These are phyloP conservation scores for Xylariaceae sp. DNA, from an alignment of 2,329 filamentous ascomycete species.

Conservation along the genomic window DNA sequence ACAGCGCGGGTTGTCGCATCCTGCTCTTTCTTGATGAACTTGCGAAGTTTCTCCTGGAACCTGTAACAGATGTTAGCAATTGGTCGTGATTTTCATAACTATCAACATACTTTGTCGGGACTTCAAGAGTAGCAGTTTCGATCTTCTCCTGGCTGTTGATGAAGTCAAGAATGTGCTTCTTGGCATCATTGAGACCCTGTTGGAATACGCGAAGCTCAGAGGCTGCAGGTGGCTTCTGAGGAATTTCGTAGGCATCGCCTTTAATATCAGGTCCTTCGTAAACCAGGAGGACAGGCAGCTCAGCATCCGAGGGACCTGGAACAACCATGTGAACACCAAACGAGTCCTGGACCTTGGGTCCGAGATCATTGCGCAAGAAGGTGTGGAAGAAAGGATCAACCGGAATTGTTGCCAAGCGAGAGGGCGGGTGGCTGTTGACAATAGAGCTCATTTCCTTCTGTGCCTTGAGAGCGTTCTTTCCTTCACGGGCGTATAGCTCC, in stretches of 20 bases:
- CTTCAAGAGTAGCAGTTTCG: conserved; percentile 47
- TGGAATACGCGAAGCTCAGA: conserved; percentile 50
- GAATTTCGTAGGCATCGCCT: conserved; percentile 46
- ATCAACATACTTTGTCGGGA: conserved; percentile 48
- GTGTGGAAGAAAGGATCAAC: conserved; percentile 77
- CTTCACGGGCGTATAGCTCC: conserved; percentile 83
- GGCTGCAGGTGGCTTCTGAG: conserved; percentile 48
- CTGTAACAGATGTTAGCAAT: conserved; percentile 33
- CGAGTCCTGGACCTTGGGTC: conserved; percentile 58
- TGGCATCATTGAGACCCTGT: conserved; percentile 50
- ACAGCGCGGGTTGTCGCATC: conserved; percentile 44
- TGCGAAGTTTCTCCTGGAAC: conserved; percentile 58
- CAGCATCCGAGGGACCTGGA: conserved; percentile 56
- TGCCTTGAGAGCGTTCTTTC: conserved; percentile 73
- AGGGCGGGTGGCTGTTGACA: conserved; percentile 67
- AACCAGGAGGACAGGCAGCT: conserved; percentile 63
- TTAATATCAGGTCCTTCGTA: conserved; percentile 59
- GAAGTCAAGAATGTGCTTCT: conserved; percentile 52
- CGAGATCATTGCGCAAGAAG: conserved; percentile 61
- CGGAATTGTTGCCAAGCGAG: conserved; percentile 59
- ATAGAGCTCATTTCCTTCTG: conserved; percentile 70
- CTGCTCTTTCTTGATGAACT: conserved; percentile 62
- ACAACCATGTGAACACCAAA: conserved; percentile 70
- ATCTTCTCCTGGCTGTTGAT: conserved; percentile 56
- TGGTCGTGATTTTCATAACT: not conserved